Percentiles rank a stretch among this genome's conserved stretches.
Evolutionary conservation across 495 filamentous ascomycete species (phyloP).

Genomic region (Pyrenula aspistea): DNA sequence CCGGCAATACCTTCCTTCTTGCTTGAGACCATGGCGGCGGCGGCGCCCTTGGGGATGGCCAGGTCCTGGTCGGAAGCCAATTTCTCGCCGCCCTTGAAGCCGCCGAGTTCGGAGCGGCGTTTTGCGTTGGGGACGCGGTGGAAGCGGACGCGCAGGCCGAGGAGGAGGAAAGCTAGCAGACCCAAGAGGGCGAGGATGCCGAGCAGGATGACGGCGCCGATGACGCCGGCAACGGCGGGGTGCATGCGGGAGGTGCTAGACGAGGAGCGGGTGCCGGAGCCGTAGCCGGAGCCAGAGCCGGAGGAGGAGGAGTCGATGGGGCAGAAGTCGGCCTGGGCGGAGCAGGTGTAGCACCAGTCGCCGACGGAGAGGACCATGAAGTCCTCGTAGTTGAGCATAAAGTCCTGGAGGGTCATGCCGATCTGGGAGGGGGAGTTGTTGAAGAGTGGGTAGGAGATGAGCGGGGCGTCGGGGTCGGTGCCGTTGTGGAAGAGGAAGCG

Average conservation of each 20-base stretch:
- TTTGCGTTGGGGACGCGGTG: slow-evolving; percentile 4
- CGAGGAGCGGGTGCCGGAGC: slow-evolving; percentile 2
- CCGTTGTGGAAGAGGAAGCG: slow-evolving; percentile 72
- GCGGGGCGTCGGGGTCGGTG: slow-evolving; percentile 37
- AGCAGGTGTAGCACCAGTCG: slow-evolving; percentile 61
- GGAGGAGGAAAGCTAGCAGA: slow-evolving; percentile 24
- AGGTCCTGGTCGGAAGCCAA: slow-evolving; percentile 39
- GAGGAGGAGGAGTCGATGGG: slow-evolving; percentile 18
- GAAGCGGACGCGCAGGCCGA: slow-evolving; percentile 23
- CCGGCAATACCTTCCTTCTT: slow-evolving; percentile 9
- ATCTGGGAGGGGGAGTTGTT: slow-evolving; percentile 35
- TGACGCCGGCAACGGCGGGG: slow-evolving; percentile 39
- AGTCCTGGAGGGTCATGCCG: slow-evolving; percentile 49
- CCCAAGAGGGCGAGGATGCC: slow-evolving; percentile 17
- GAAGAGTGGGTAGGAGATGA: slow-evolving; percentile 55
- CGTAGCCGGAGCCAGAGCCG: background rate
- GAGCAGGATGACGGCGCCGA: slow-evolving; percentile 36
- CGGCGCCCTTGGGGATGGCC: slow-evolving; percentile 17
- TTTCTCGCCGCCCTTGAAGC: slow-evolving; percentile 37
- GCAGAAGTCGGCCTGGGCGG: slow-evolving; percentile 50
- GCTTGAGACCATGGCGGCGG: slow-evolving; percentile 15
- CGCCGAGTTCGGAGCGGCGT: slow-evolving; percentile 17
- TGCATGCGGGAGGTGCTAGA: slow-evolving; percentile 10
- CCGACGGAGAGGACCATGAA: slow-evolving; percentile 46
- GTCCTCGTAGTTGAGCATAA: slow-evolving; percentile 43